A percentile compares a stretch with the other conserved stretches of the same genome.
phyloP scores from a whole-genome alignment of 257 asterid species.

The Salvia miltiorrhiza region DNA sequence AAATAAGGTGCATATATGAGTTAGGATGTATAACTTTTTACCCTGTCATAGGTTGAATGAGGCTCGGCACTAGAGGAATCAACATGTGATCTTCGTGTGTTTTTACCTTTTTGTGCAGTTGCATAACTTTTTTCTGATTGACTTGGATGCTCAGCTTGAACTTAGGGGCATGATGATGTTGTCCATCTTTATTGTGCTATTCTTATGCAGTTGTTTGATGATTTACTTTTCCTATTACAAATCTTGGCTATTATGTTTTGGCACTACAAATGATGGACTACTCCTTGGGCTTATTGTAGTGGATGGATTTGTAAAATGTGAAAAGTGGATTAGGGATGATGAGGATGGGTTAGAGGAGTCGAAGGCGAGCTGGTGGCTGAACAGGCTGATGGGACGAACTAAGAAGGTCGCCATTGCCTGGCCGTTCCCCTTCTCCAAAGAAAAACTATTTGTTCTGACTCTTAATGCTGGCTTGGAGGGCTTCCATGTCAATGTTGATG shows the following conservation, averaged over 20 bases:
- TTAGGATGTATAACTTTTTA: no score
- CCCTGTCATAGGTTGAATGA: no score
- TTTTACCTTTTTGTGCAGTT: not conserved
- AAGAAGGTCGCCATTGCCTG: constrained; percentile 54
- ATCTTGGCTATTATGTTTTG: not conserved
- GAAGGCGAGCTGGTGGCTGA: constrained; percentile 65
- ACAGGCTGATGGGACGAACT: constrained; percentile 54
- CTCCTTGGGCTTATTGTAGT: constrained; percentile 40
- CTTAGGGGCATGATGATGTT: not conserved
- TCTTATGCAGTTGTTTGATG: not conserved
- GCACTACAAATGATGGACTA: constrained; percentile 1
- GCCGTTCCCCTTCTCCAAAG: constrained; percentile 83
- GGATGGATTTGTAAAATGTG: constrained; percentile 73
- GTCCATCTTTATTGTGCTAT: no score
- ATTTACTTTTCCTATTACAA: not conserved
- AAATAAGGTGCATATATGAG: no score
- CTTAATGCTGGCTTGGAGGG: constrained; percentile 86
- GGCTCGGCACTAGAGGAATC: no score
- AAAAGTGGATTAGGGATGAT: constrained; percentile 67
- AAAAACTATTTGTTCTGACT: constrained; percentile 68
- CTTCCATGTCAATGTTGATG: constrained; percentile 79
- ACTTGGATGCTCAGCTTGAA: not conserved
- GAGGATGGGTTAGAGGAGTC: constrained; percentile 46
- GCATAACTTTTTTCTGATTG: not conserved
- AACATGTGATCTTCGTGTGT: no score